These are phyloP conservation scores for Nakazawaea ernobii DNA, from an alignment of 805 yeast species.

Conservation along the genomic window DNA sequence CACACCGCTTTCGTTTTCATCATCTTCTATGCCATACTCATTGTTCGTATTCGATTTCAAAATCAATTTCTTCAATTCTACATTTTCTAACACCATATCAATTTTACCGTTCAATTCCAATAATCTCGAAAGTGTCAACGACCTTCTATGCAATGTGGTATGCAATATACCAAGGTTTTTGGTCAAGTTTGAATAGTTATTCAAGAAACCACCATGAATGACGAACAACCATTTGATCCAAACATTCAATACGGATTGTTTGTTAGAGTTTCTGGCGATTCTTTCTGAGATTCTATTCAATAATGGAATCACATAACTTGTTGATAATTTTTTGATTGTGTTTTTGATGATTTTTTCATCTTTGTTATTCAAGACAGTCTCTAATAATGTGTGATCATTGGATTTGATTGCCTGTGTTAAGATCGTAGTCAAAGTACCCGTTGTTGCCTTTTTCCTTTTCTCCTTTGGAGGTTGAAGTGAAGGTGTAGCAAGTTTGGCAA, in stretches of 20 bases:
- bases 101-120: slow-evolving; percentile 47
- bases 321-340: slow-evolving; percentile 43
- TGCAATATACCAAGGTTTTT: slow-evolving; percentile 39
- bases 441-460: slow-evolving; percentile 42
- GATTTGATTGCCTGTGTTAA: slow-evolving; percentile 83
- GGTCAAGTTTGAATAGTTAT: slow-evolving; percentile 38
- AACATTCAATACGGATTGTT: slow-evolving; percentile 43
- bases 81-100: slow-evolving; percentile 38
- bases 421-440: slow-evolving; percentile 80
- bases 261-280: slow-evolving; percentile 42
- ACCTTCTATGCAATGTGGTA: slow-evolving; percentile 41
- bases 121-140: slow-evolving; percentile 42
- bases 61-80: slow-evolving; percentile 35
- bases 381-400: slow-evolving; percentile 80
- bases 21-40: slow-evolving; percentile 24
- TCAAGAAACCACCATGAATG: slow-evolving; percentile 46
- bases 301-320: slow-evolving; percentile 42
- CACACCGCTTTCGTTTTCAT: slow-evolving; percentile 42
- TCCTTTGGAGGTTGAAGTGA: slow-evolving; percentile 21
- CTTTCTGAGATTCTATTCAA: slow-evolving; percentile 49
- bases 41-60: slow-evolving; percentile 19
- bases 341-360: slow-evolving; percentile 45
- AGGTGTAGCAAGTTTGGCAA: slow-evolving; percentile 23
- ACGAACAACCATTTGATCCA: slow-evolving; percentile 55
- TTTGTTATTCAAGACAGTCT: slow-evolving; percentile 63